phyloP scores from a whole-genome alignment of 257 asterid species.

The Marsdenia floribunda region DNA sequence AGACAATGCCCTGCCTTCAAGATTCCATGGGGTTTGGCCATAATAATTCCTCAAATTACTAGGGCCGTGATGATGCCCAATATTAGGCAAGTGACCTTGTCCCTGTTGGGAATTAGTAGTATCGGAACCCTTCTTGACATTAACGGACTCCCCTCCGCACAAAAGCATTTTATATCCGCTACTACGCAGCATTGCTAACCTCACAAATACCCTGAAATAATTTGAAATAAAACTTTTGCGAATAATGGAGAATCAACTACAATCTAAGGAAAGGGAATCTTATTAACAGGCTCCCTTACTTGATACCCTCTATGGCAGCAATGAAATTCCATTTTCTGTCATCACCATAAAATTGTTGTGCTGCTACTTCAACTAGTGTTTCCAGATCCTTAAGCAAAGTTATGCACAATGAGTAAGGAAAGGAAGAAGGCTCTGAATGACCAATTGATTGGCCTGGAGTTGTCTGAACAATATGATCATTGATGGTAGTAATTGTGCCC shows the following conservation, averaged over 20 bases:
- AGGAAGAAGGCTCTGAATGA: slow-evolving; percentile 48
- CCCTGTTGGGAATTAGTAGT: slow-evolving; percentile 27
- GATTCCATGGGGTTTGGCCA: slow-evolving; percentile 46
- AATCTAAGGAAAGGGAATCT: slow-evolving; percentile 11
- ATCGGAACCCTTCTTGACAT: slow-evolving; percentile 31
- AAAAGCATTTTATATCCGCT: slow-evolving; percentile 91
- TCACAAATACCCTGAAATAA: slow-evolving; percentile 63
- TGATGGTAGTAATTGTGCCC: slow-evolving; percentile 69
- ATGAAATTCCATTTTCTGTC: slow-evolving; percentile 86
- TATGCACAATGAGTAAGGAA: slow-evolving; percentile 73
- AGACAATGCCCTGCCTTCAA: slow-evolving; percentile 87
- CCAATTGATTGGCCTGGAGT: slow-evolving; percentile 37
- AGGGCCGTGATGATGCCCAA: slow-evolving; percentile 36
- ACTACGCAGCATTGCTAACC: slow-evolving; percentile 54
- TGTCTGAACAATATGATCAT: slow-evolving; percentile 76
- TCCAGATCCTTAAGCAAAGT: slow-evolving; percentile 94
- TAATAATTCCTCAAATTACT: slow-evolving; percentile 32
- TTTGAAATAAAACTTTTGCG: slow-evolving; percentile 17
- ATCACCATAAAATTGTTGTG: slow-evolving; percentile 73
- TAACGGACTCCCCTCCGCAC: slow-evolving; percentile 79
- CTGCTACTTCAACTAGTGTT: slow-evolving; percentile 90
- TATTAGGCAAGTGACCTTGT: slow-evolving; percentile 27
- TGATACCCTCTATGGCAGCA: slow-evolving; percentile 70
- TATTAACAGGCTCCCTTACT: slow-evolving; percentile 41
- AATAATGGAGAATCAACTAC: slow-evolving; percentile 12